phyloP scores from a whole-genome alignment of 2,329 filamentous ascomycete species.

The Bipolaris gigantea region DNA sequence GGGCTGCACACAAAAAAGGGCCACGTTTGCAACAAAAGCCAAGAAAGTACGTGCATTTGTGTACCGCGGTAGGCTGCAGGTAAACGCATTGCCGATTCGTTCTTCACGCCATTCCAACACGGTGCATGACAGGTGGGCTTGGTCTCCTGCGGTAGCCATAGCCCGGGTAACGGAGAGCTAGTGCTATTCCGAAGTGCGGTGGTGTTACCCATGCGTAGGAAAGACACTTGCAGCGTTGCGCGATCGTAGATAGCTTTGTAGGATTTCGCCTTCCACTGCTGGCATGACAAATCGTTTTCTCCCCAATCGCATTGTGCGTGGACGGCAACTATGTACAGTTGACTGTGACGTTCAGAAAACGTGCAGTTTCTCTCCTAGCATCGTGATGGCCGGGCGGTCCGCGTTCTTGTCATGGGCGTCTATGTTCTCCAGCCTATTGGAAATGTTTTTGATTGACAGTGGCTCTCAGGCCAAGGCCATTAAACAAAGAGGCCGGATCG shows the following conservation, averaged over 20 bases:
- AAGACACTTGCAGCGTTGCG: constrained; percentile 4
- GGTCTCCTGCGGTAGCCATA: constrained; percentile 7
- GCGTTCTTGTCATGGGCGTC: constrained; percentile 15
- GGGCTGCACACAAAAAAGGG: constrained; percentile 22
- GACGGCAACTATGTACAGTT: not conserved
- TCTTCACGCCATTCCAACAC: constrained; percentile 21
- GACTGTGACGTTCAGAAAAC: not conserved
- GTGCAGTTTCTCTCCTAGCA: not conserved
- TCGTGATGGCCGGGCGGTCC: not conserved
- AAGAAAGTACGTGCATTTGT: constrained; percentile 37
- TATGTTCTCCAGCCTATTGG: constrained; percentile 13
- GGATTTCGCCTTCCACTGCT: not conserved
- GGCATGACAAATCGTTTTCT: not conserved
- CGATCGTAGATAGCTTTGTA: not conserved
- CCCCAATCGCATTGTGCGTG: not conserved
- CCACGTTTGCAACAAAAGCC: constrained; percentile 40
- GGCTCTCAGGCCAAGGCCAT: not conserved
- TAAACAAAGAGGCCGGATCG: constrained; percentile 19
- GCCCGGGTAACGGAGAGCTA: constrained; percentile 11
- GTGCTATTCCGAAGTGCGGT: constrained; percentile 1
- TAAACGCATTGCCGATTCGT: constrained; percentile 33
- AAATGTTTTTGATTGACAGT: constrained; percentile 20
- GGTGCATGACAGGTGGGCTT: constrained; percentile 17
- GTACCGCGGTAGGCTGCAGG: constrained; percentile 35
- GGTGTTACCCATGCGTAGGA: constrained; percentile 13